These are phyloP conservation scores for Arxiozyma bovina DNA, from an alignment of 1,139 yeast genomes.

Conservation along the genomic window DNA sequence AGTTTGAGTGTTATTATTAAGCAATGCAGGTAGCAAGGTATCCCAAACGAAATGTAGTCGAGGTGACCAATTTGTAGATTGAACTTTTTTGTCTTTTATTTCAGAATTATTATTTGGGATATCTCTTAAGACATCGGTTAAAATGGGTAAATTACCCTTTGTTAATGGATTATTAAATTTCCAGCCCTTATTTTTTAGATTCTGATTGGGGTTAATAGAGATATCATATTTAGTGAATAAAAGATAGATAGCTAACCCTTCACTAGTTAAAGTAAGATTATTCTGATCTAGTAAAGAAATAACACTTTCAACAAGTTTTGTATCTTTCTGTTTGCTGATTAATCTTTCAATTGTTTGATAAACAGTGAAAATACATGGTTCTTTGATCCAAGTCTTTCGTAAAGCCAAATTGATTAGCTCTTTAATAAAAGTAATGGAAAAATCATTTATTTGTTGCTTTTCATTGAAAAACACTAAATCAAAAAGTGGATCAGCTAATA, in stretches of 20 bases:
- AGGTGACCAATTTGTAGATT: slow-evolving; percentile 66
- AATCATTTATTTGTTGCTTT: slow-evolving; percentile 28
- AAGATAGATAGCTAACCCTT: slow-evolving; percentile 70
- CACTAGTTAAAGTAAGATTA: slow-evolving; percentile 59
- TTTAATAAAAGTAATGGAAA: slow-evolving; percentile 31
- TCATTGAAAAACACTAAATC: slow-evolving; percentile 32
- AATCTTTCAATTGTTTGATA: slow-evolving; percentile 41
- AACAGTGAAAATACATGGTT: slow-evolving; percentile 66
- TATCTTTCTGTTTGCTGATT: slow-evolving; percentile 11
- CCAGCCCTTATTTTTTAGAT: slow-evolving; percentile 42
- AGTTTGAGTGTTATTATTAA: slow-evolving; percentile 7
- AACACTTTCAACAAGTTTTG: slow-evolving; percentile 26
- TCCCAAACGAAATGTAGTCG: slow-evolving; percentile 80
- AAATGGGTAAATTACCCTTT: slow-evolving; percentile 50
- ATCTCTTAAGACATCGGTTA: slow-evolving; percentile 63
- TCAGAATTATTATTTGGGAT: slow-evolving; percentile 36
- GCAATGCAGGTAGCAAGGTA: slow-evolving; percentile 41
- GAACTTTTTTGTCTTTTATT: slow-evolving; percentile 28
- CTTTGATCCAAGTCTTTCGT: slow-evolving; percentile 77
- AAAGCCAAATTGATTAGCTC: slow-evolving; percentile 51
- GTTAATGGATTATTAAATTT: slow-evolving; percentile 63
- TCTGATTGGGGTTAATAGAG: slow-evolving; percentile 13
- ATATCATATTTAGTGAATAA: slow-evolving; percentile 22
- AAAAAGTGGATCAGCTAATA: slow-evolving; percentile 46
- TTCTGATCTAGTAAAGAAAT: slow-evolving; percentile 42